Evolutionary conservation across 169 alveolate species (phyloP).

Genomic region (Blepharisma undulans): DNA sequence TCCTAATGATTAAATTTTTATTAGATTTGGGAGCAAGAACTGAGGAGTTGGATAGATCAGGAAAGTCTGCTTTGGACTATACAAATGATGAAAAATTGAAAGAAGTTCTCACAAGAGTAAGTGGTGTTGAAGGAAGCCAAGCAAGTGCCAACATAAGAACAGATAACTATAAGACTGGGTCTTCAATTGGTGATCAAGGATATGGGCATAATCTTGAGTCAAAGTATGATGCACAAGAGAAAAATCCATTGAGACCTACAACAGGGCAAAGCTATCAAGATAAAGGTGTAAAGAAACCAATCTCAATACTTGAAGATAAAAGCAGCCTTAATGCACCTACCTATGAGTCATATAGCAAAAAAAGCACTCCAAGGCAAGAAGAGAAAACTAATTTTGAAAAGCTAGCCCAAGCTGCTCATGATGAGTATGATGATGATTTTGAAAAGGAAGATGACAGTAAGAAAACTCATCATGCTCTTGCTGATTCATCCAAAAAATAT

Average conservation of each 20-base stretch:
- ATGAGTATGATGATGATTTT: not conserved
- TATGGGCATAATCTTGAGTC: not conserved
- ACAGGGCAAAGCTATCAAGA: not conserved
- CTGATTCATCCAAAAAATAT: not conserved
- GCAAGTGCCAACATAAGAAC: not conserved
- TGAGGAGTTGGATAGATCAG: conserved; percentile 41
- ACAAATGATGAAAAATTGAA: not conserved
- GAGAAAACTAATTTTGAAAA: not conserved
- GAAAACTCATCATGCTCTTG: not conserved
- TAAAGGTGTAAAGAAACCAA: not conserved
- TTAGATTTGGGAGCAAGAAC: conserved; percentile 57
- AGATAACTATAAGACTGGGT: not conserved
- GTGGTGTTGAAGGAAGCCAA: not conserved
- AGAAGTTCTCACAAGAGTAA: not conserved
- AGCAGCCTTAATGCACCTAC: not conserved
- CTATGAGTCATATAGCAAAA: not conserved
- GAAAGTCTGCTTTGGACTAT: conserved; percentile 27
- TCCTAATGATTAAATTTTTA: conserved; percentile 61
- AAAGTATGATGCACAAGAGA: not conserved
- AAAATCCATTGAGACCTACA: not conserved
- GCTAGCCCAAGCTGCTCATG: not conserved
- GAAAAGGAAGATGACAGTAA: not conserved
- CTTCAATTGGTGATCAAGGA: not conserved
- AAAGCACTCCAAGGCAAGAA: not conserved
- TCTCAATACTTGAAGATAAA: not conserved